phyloP scores from a whole-genome alignment of 345 rosid genomes.

The Orychophragmus violaceus region DNA sequence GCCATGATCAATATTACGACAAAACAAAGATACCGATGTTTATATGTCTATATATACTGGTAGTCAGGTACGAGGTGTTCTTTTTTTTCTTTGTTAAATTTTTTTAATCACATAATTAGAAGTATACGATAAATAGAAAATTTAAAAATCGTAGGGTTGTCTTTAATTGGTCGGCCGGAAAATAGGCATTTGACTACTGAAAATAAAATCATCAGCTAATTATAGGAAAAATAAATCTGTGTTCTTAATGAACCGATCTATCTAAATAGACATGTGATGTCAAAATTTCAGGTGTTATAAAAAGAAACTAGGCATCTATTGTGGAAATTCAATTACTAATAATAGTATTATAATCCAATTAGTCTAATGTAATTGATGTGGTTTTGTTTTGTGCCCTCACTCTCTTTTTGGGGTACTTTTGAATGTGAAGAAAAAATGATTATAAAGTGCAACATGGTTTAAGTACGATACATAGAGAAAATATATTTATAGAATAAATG shows the following conservation, averaged over 20 bases:
- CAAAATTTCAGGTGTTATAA: not conserved
- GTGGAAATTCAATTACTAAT: not conserved
- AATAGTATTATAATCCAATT: too few species aligned
- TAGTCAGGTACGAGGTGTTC: not conserved
- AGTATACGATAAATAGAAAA: not conserved
- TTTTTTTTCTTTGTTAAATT: not conserved
- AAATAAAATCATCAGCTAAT: not conserved
- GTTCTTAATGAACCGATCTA: not conserved
- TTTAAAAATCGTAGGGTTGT: not conserved
- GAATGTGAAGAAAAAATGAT: too few species aligned
- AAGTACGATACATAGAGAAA: too few species aligned
- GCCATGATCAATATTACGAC: conserved; percentile 9
- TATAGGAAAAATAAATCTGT: not conserved
- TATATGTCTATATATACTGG: not conserved
- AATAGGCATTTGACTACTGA: not conserved
- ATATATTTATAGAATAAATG: too few species aligned
- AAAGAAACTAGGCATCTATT: not conserved
- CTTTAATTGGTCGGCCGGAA: not conserved
- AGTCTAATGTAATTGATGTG: too few species aligned
- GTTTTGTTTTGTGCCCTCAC: too few species aligned
- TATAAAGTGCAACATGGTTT: too few species aligned
- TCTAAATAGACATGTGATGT: not conserved
- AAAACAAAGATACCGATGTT: not conserved
- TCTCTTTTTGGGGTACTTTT: too few species aligned
- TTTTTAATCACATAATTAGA: not conserved